Evolutionary conservation across 2,329 filamentous ascomycete genomes (phyloP), one percentile per base, ranked within the genome.

Genomic region (Fusarium sp.): DNA sequence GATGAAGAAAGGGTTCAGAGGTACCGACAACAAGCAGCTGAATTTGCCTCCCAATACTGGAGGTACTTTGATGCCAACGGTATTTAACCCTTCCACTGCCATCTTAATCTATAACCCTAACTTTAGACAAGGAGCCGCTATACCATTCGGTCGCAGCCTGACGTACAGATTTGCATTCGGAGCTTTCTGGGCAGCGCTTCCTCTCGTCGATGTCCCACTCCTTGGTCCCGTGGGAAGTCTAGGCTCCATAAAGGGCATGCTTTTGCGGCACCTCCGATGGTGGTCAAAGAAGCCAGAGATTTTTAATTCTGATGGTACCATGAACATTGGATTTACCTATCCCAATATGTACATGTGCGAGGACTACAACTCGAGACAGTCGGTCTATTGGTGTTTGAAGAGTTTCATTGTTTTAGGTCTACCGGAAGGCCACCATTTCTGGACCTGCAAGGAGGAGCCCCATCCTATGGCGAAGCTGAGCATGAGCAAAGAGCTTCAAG

Each of bases 301-400:
- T 8, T 88, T 88, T 78, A 80, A 86, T 62, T 34, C 81, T 0
- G 86, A 88, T 64, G 86, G 86, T 1, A 87, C 85, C 0, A 47
- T 88, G 50, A 87, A 83, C 18, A 86, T 88, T 62, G 87, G 81
- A 1, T 82, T 67, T 62, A 29, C 75, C 4, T 82, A 81, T 38
- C 79, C 79, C 58, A 89, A 89, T 70, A 87, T 88, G 84, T 89
- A 85, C 71, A 82, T 89, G 81, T 81, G 82, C 59, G 87, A 89
- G 76, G 85, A 88, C 69, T 89, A 89, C 77, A 89, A 89, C 77
- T 89, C 87, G 1, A 86, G 87, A 0, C 87, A 89, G 71, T 88
- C 87, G 0, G 81, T 84, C 0, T 89, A 89, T 72, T 89, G 87
- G 87, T 84, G 84, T n/a, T 75, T 89, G 40, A 89, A 89, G 72